Base-by-base conservation (phyloP, 2,329 filamentous ascomycete species). In the Botrytis tulipae region DNA sequence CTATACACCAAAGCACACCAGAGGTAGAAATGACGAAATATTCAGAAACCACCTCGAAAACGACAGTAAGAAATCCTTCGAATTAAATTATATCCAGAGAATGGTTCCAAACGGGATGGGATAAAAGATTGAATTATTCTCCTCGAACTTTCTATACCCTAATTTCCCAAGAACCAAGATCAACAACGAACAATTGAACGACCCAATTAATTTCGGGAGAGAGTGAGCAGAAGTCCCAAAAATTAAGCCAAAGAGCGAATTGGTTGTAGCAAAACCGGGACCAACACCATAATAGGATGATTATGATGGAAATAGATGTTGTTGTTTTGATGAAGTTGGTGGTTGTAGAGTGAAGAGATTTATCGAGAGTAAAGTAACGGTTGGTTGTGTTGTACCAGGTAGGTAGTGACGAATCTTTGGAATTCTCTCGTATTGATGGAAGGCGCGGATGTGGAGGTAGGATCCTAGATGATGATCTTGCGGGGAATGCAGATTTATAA, bases 391-490 rank as follows among this genome's bases (percentile, higher is more conserved):
- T 42, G 35, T 57, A 57, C 16, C 40, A 2, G 25, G 35, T 42
- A 57, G 22, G 25, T 32, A 40, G 63, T 51, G 32, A 48, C 37
- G 16, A 20, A 35, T 54, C 16, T 40, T 8, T 66, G 44, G 44
- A 66, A 66, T 66, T 66, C 63, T 37, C 46, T 68, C n/a, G 46
- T 40, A 54, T 68, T 22, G 5, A 59, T 69, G 66, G 46, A 57
- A 68, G n/a, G 48, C 16, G 35, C 18, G n/a, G 35, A 57, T 57
- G n/a, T n/a, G n/a, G 48, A 32, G 37, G 48, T 32, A 10, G n/a
- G 32, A 29, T 32, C n/a, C 20, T 32, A 20, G 59, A n/a, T 20
- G 62, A 65, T 68, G 65, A 68, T 68, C 46, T 68, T 25, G 65
- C 35, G 66, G 66, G 66, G 66, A 68, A 68, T 68, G 66, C 7